These are phyloP conservation scores for Nidula niveotomentosa DNA, from an alignment of 1,284 basidiomycete species.

Conservation along the genomic window DNA sequence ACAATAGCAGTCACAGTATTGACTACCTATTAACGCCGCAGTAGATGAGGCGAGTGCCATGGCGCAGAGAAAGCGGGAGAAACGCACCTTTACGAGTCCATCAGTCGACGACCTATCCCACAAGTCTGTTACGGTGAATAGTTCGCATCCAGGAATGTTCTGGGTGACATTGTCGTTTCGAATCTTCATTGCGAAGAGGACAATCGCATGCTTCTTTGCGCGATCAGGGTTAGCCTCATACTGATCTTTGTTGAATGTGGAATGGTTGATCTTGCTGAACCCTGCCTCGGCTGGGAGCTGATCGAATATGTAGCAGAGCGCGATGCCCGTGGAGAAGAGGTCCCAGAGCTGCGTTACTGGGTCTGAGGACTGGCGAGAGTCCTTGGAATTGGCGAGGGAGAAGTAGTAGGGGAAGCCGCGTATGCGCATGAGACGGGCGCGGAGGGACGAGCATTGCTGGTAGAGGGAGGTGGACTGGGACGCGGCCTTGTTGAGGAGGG, in stretches of 20 bases:
- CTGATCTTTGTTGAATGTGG: slow-evolving; percentile 56
- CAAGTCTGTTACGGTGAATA: slow-evolving; percentile 85
- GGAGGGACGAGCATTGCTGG: slow-evolving; percentile 81
- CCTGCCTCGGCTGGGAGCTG: slow-evolving; percentile 66
- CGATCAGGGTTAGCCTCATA: slow-evolving; percentile 73
- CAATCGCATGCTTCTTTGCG: slow-evolving; percentile 78
- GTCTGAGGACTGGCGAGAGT: slow-evolving; percentile 74
- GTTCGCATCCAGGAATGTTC: slow-evolving; percentile 60
- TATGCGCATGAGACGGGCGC: slow-evolving; percentile 73
- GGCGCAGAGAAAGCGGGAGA: background rate
- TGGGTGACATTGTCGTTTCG: slow-evolving; percentile 45
- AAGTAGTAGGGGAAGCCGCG: slow-evolving; percentile 73
- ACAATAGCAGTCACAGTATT: slow-evolving; percentile 91
- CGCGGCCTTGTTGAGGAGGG: slow-evolving; percentile 83
- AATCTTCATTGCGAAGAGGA: slow-evolving; percentile 77
- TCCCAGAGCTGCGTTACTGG: slow-evolving; percentile 95
- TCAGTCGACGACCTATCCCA: slow-evolving; percentile 92
- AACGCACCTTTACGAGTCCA: slow-evolving; percentile 88
- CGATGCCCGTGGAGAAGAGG: slow-evolving; percentile 89
- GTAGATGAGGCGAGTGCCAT: background rate
- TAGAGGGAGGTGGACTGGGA: slow-evolving; percentile 82
- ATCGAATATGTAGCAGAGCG: slow-evolving; percentile 96
- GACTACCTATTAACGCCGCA: slow-evolving; percentile 61
- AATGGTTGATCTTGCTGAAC: slow-evolving; percentile 69
- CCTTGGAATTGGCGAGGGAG: slow-evolving; percentile 50